Base-by-base conservation (phyloP, 495 filamentous ascomycete species). In the Chlorociboria aeruginascens region DNA sequence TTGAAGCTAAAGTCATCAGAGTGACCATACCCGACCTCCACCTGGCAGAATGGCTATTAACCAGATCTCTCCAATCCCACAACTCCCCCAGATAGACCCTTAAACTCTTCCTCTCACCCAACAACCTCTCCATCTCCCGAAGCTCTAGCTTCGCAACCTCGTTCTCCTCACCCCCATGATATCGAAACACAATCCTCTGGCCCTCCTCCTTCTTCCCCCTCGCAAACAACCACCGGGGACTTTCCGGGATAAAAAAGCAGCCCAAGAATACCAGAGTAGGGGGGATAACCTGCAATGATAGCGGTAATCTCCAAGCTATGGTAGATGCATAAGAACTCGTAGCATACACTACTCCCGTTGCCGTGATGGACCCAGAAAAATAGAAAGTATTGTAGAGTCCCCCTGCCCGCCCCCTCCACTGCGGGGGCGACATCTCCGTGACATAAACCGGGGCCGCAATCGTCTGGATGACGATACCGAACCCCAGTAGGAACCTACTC, bases 231-330 rank as follows among this genome's bases (percentile, higher is more conserved):
- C 81, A 88, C 43, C 85, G 76, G n/a, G 85, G 85, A 0, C 82
- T 85, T 57, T 88, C 85, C 0, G 83, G 84, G 3, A 86, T 65
- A 64, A 71, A 81, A 13, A 61, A 63, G 74, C 84, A 85, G 30
- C 73, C 70, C 29, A 73, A 47, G 43, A 72, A 69, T 50, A 86
- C 73, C 56, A 83, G 61, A 9, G 85, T n/a, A 34, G 77, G 80
- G 51, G 86, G 86, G 32, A 86, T 48, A 44, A 85, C 68, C 68
- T 88, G 84, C 72, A 89, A 85, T 8, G 80, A 81, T 47, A 88
- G 85, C 17, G 84, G 84, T 68, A 88, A 83, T 13, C 84, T 76
- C 84, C 84, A 88, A 16, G 74, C 63, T 28, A 48, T 62, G 54
- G 43, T 46, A 2, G 7, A 28, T 2, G 13, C 25, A 25, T 35